Conservation (phyloP, 1,284 basidiomycete species). For the Cryptococcus neoformans region DNA sequence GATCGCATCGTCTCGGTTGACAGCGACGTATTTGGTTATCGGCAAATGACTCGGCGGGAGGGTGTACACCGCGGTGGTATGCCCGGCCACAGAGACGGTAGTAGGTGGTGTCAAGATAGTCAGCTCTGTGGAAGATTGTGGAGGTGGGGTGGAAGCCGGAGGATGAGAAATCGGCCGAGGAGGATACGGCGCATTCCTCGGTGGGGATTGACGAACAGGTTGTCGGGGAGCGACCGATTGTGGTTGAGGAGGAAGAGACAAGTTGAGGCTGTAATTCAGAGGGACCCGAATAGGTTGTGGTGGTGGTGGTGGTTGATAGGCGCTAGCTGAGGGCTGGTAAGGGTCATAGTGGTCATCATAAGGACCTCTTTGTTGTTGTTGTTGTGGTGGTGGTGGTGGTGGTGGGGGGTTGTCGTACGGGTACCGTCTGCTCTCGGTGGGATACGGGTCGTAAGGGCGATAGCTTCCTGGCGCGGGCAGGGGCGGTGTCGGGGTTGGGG, state of each 20-base stretch:
- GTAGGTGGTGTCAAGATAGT: slow-evolving; percentile 31
- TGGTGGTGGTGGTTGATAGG: slow-evolving; percentile 26
- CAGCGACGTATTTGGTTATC: slow-evolving; percentile 41
- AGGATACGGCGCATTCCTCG: background rate
- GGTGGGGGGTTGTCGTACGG: too few relatives aligned
- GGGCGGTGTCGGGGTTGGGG: slow-evolving; percentile 1
- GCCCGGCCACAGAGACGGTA: slow-evolving; percentile 23
- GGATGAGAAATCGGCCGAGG: background rate
- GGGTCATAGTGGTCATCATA: slow-evolving; percentile 42
- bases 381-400: too few relatives aligned
- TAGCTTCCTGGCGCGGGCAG: too few relatives aligned
- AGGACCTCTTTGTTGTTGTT: slow-evolving; percentile 13
- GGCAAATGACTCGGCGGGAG: slow-evolving; percentile 42
- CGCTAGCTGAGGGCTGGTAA: slow-evolving; percentile 26
- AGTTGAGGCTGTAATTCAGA: background rate
- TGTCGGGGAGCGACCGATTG: background rate
- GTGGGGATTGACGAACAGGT: background rate
- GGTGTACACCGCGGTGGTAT: slow-evolving; percentile 29
- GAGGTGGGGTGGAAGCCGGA: background rate
- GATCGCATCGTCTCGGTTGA: slow-evolving; percentile 39
- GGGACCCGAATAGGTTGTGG: slow-evolving; percentile 2
- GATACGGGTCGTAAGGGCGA: too few relatives aligned
- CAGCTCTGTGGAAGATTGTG: slow-evolving; percentile 14
- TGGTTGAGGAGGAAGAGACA: background rate
- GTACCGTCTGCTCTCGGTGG: too few relatives aligned